phyloP scores from a whole-genome alignment of 1,284 basidiomycete genomes.

The Sporisorium sorghi region DNA sequence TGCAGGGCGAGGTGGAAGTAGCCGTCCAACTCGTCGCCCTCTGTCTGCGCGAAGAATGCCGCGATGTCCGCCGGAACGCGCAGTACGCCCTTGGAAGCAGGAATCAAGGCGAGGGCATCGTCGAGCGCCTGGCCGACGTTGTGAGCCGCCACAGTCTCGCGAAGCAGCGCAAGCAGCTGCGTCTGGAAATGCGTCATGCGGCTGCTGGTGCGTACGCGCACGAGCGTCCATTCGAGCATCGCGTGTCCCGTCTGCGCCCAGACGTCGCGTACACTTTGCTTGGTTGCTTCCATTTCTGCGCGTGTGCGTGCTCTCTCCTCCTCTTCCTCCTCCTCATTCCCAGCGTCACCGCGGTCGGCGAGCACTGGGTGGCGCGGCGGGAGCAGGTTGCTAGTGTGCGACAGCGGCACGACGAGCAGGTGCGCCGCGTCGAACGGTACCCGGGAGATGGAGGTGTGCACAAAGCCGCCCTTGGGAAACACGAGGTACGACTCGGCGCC shows the following conservation, averaged over 20 bases:
- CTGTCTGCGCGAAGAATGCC: conserved; percentile 25
- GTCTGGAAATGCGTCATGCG: conserved; percentile 62
- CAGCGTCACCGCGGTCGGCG: neutral
- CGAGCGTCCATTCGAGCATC: conserved; percentile 47
- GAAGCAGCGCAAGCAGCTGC: conserved; percentile 54
- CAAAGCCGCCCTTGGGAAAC: conserved; percentile 63
- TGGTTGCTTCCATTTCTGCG: conserved; percentile 42
- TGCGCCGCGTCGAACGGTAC: conserved; percentile 61
- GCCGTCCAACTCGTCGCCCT: conserved; percentile 29
- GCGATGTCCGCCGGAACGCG: neutral
- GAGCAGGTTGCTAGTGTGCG: conserved; percentile 41
- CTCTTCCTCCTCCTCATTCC: conserved; percentile 6
- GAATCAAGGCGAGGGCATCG: neutral
- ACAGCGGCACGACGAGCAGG: conserved; percentile 60
- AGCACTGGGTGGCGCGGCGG: conserved; percentile 14
- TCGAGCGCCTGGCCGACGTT: conserved; percentile 10
- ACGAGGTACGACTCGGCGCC: conserved; percentile 60
- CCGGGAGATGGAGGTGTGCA: conserved; percentile 14
- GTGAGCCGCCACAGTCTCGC: neutral
- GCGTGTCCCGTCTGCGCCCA: conserved; percentile 36
- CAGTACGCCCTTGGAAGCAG: neutral
- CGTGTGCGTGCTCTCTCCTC: conserved; percentile 12
- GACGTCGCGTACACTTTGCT: conserved; percentile 15
- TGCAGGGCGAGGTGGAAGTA: conserved; percentile 26
- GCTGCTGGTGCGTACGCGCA: conserved; percentile 36